phyloP scores from a whole-genome alignment of 2,329 filamentous ascomycete species.

The Diaporthe velutina region DNA sequence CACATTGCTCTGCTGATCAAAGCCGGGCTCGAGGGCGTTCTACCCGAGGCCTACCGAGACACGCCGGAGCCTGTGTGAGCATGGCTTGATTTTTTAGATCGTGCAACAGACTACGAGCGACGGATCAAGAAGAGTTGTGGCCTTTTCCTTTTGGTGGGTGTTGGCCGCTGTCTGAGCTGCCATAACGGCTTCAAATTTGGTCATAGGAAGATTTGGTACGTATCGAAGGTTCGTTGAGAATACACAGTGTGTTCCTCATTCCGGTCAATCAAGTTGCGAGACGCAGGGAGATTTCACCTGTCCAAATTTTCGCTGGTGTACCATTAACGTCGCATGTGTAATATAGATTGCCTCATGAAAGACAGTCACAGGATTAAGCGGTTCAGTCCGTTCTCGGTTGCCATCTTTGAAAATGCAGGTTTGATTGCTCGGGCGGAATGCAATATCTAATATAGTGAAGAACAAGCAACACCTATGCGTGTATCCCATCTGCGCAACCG shows the following conservation, averaged over 20 bases:
- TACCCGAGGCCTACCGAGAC: slow-evolving; percentile 51
- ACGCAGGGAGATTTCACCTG: no score
- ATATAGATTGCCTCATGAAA: no score
- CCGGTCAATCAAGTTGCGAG: no score
- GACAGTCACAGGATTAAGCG: background rate
- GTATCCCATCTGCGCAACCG: background rate
- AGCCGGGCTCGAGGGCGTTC: slow-evolving; percentile 48
- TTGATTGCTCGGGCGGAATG: background rate
- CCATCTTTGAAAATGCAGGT: background rate
- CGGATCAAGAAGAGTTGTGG: background rate
- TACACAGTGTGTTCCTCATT: no score
- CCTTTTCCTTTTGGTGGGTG: no score
- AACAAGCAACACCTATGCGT: background rate
- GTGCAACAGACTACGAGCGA: no score
- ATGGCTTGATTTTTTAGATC: background rate
- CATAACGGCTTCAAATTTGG: no score
- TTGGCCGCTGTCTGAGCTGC: no score
- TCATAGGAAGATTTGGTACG: no score
- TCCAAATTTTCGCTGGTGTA: no score
- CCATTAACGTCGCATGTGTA: background rate
- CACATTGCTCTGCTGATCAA: slow-evolving; percentile 52
- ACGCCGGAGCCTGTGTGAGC: slow-evolving; percentile 39
- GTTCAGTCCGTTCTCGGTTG: background rate
- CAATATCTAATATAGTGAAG: background rate
- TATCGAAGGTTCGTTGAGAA: background rate